phyloP scores from a whole-genome alignment of 1,139 yeast species.

The Yamadazyma sp. region DNA sequence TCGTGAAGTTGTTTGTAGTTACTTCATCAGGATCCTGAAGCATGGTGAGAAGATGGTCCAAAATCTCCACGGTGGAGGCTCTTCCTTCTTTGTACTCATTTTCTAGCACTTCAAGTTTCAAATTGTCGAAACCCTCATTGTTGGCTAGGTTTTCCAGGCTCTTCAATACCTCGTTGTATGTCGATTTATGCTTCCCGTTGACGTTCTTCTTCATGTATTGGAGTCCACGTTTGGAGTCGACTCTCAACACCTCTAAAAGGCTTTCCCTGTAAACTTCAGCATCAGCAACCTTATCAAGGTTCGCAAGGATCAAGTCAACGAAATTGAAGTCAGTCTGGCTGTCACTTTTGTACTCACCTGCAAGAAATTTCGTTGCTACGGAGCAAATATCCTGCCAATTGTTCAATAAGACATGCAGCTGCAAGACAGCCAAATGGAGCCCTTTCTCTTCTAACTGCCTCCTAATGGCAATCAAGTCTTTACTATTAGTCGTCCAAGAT shows the following conservation, averaged over 20 bases:
- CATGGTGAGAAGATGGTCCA: slow-evolving; percentile 20
- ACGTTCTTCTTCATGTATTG: slow-evolving; percentile 31
- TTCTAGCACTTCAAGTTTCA: slow-evolving; percentile 40
- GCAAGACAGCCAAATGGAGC: slow-evolving; percentile 11
- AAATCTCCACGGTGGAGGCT: slow-evolving; percentile 12
- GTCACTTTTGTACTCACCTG: slow-evolving; percentile 7
- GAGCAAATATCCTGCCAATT: slow-evolving; percentile 18
- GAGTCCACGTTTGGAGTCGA: slow-evolving; percentile 29
- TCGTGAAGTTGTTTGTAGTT: slow-evolving; percentile 24
- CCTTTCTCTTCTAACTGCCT: slow-evolving; percentile 6
- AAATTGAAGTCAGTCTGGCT: slow-evolving; percentile 8
- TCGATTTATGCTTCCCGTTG: slow-evolving; percentile 23
- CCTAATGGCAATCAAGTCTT: slow-evolving; percentile 6
- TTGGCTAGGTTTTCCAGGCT: slow-evolving; percentile 23
- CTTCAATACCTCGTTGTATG: slow-evolving; percentile 33
- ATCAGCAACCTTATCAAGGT: slow-evolving; percentile 20
- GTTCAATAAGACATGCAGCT: slow-evolving; percentile 14
- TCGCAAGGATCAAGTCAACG: slow-evolving; percentile 15
- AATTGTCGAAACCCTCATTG: slow-evolving; percentile 24
- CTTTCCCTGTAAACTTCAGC: slow-evolving; percentile 21
- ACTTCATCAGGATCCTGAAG: slow-evolving; percentile 18
- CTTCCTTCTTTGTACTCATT: slow-evolving; percentile 24
- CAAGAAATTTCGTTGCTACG: slow-evolving; percentile 12
- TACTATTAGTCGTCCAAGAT: slow-evolving; percentile 11
- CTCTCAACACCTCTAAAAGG: slow-evolving; percentile 31